Conservation (phyloP, 768 basidiomycete species). For the Lactarius pseudohatsudake region DNA sequence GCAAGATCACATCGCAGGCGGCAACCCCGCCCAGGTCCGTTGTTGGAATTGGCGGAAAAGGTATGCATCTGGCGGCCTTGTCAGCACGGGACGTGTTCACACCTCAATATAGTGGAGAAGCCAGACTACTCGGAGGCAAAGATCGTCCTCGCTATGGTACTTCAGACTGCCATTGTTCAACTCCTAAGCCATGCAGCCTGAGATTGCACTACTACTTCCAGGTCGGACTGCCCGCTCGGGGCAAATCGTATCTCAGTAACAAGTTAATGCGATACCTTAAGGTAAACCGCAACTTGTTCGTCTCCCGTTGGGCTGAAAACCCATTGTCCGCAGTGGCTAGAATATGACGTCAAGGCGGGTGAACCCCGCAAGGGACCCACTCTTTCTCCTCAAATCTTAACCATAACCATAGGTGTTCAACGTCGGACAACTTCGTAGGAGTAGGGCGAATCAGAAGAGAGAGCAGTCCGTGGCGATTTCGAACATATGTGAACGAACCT, state of each 20-base stretch:
- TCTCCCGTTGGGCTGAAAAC: conserved; percentile 1
- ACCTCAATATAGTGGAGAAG: conserved; percentile 66
- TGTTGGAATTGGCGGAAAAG: conserved; percentile 87
- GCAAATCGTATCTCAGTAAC: conserved; percentile 98
- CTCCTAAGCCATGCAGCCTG: not conserved
- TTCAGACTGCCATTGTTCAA: conserved; percentile 28
- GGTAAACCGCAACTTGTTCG: conserved; percentile 41
- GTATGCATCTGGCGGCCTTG: conserved; percentile 39
- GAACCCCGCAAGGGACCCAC: not conserved
- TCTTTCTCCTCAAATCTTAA: not conserved
- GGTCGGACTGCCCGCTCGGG: conserved; percentile 97
- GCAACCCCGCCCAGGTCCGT: conserved; percentile 81
- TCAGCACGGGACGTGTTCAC: not conserved
- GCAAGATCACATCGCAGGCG: conserved; percentile 68
- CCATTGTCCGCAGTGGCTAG: conserved; percentile 74
- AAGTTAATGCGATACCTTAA: conserved; percentile 96
- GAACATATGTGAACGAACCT: not conserved
- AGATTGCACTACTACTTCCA: conserved; percentile 34
- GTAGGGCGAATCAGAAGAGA: conserved; percentile 79
- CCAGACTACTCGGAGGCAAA: conserved; percentile 99
- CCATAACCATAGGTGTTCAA: conserved; percentile 77
- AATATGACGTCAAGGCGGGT: conserved; percentile 90
- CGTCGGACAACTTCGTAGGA: conserved; percentile 90
- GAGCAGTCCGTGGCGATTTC: conserved; percentile 50
- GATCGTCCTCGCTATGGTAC: conserved; percentile 96